Conservation (phyloP, 495 filamentous ascomycete species). For the Staphylotrichum longicolle region DNA sequence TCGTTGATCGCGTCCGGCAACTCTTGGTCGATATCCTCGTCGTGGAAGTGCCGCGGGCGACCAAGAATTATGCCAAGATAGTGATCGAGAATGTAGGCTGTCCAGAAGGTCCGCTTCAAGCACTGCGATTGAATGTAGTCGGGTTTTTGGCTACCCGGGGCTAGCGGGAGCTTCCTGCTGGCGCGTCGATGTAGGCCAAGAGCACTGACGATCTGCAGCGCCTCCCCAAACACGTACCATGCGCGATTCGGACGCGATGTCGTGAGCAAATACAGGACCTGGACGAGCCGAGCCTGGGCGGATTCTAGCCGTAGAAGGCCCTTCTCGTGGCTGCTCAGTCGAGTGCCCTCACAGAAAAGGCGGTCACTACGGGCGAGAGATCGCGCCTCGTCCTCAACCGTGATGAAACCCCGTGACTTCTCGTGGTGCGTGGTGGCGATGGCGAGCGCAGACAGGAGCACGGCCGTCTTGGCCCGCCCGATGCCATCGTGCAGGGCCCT, state of each 20-base stretch:
- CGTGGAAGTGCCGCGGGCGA: not conserved
- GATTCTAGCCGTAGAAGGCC: not conserved
- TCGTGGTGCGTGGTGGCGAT: conserved; percentile 5
- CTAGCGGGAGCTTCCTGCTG: not conserved
- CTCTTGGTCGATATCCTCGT: conserved; percentile 2
- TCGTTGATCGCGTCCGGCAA: conserved; percentile 1
- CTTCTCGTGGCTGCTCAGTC: not conserved
- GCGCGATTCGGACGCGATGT: not conserved
- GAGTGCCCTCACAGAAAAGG: not conserved
- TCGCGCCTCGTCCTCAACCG: not conserved
- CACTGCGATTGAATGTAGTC: conserved; percentile 1
- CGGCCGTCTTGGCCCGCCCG: not conserved
- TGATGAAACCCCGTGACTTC: not conserved
- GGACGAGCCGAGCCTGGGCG: not conserved
- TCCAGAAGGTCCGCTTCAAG: conserved; percentile 1
- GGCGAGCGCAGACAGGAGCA: not conserved
- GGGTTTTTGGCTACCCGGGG: not conserved
- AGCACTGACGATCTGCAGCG: conserved; percentile 2
- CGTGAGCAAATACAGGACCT: conserved; percentile 1
- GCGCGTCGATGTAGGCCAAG: not conserved
- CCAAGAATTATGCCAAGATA: conserved; percentile 1
- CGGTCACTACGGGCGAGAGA: conserved; percentile 2
- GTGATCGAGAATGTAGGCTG: conserved; percentile 2
- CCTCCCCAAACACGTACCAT: conserved; percentile 4
- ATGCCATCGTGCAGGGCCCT: not conserved